Base-by-base conservation (phyloP, 2,329 filamentous ascomycete genomes). In the Xylariaceae sp. region DNA sequence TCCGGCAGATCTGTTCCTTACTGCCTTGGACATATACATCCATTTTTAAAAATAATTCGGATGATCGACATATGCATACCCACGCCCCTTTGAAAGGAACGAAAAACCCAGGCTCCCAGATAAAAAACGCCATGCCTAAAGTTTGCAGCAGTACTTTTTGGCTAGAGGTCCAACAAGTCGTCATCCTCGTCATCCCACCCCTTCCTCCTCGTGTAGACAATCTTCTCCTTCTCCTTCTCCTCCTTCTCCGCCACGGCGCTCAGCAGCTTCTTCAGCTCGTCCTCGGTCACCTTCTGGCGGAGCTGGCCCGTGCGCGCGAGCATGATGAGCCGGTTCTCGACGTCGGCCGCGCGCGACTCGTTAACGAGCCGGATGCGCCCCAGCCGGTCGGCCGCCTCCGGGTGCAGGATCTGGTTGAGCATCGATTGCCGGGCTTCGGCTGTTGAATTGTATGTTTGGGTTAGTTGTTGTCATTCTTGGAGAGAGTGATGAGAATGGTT, bases 321-420 rank as follows among this genome's bases (percentile, higher is more conserved):
- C 80, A 83, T 88, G 63, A 98, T 89, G 40, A 98, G 76, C 35
- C 90, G 70, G 72, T 94, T 89, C 70, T 98, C 92, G 41, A 98
- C 79, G 57, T 96, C 88, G 46, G 75, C 77, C 24, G 92, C 92
- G 56, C 92, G 86, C 53, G 83, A 82, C 61, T 89, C 88, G 68
- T 97, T 97, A 59, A 98, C 92, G 44, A 98, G 81, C 23, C 90
- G 84, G 67, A 98, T 97, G 50, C 92, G 87, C 41, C 87, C 88
- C 1, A 98, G 76, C 11, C 92, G 85, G 68, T 98, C 92, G 44
- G 88, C 85, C 13, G 92, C 92, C 59, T 90, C 88, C 51, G 92
- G 92, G 56, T 89, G 83, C 46, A 98, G 86, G 69, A 98, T 97
- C 66, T 97, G 92, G 53, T 76, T 78, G 47, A 98, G 81, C 53